Conservation (phyloP, 192 early-diverging fungal genomes). For the Podila horticola region DNA sequence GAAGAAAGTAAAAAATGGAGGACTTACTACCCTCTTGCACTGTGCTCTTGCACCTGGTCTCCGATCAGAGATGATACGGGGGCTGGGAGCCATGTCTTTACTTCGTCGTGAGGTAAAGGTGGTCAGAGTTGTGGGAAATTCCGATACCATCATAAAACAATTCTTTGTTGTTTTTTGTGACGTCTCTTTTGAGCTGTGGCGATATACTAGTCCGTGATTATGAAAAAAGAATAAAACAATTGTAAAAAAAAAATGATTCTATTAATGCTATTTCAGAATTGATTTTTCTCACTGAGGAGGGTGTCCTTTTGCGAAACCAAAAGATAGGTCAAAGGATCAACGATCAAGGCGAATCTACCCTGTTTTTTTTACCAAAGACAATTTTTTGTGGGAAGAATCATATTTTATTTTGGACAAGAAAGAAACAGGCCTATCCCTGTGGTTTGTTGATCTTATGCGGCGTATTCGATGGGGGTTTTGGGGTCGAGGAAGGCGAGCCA, state of each 20-base stretch:
- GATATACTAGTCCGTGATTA: too few species aligned
- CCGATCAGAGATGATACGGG: constrained; percentile 7
- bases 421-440: too few species aligned
- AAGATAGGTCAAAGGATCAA: too few species aligned
- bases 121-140: constrained; percentile 39
- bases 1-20: constrained; percentile 50
- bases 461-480: constrained; percentile 58
- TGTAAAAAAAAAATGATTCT: too few species aligned
- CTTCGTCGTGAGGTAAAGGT: constrained; percentile 6
- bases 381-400: too few species aligned
- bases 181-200: neutral
- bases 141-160: neutral
- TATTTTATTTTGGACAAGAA: too few species aligned
- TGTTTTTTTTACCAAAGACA: too few species aligned
- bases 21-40: constrained; percentile 51
- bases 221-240: too few species aligned
- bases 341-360: too few species aligned
- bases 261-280: too few species aligned
- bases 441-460: constrained; percentile 14
- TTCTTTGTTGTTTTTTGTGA: neutral
- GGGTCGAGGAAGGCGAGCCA: constrained; percentile 94
- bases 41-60: constrained; percentile 21
- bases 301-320: too few species aligned
- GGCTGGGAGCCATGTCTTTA: constrained; percentile 15
- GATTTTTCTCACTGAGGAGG: too few species aligned